Evolutionary conservation across 1,284 basidiomycete species (phyloP).

Genomic region (Ceratobasidium sp.): DNA sequence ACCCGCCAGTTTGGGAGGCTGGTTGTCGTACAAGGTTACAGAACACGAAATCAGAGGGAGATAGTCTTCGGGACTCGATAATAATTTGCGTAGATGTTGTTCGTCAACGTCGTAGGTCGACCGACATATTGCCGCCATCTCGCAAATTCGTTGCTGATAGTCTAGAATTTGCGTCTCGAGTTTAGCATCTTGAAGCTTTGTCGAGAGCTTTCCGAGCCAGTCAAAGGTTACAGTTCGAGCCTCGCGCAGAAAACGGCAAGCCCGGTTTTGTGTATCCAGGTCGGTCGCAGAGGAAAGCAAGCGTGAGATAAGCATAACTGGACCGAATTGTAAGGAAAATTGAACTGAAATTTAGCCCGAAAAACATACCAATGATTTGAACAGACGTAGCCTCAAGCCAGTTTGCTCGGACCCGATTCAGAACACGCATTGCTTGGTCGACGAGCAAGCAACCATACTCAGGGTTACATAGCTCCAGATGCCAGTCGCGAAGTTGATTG

Average conservation of each 20-base stretch:
- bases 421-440: background rate
- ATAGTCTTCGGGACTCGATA: constrained; percentile 30
- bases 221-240: constrained; percentile 7
- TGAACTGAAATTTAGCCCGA: background rate
- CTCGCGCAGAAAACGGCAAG: constrained; percentile 14
- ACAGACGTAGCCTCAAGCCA: constrained; percentile 37
- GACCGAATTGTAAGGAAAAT: background rate
- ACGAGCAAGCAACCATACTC: constrained; percentile 32
- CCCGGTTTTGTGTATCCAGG: background rate
- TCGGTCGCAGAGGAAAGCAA: constrained; percentile 19
- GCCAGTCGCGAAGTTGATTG: constrained; percentile 30
- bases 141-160: constrained; percentile 41
- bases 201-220: constrained; percentile 21
- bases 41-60: constrained; percentile 45
- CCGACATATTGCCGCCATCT: constrained; percentile 47
- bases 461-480: constrained; percentile 15
- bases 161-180: constrained; percentile 9
- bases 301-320: constrained; percentile 34
- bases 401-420: constrained; percentile 34
- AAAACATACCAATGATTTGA: constrained; percentile 6
- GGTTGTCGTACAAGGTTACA: constrained; percentile 42
- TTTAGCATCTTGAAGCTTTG: background rate
- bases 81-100: background rate
- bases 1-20: constrained; percentile 17
- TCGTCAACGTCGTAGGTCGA: constrained; percentile 48